Base-by-base conservation (phyloP, 2,329 filamentous ascomycete species). In the Macroventuria anomochaeta region DNA sequence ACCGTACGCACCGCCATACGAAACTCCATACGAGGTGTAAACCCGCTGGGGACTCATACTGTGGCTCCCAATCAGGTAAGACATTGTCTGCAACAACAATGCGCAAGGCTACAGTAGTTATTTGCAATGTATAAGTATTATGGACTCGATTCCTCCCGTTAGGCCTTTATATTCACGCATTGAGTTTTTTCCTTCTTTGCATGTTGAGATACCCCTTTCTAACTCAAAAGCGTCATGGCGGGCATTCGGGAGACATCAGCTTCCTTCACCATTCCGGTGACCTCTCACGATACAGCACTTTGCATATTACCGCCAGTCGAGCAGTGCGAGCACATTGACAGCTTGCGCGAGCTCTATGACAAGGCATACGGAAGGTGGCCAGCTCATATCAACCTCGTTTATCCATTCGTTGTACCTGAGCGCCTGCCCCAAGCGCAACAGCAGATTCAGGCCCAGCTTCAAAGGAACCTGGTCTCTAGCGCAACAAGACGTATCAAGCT, bases 321-420 rank as follows among this genome's bases (percentile, higher is more conserved):
- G 41, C 66, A 81, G 29, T 83, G 81, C 75, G 57, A 75, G 1
- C 62, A 80, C 3, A 68, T 87, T 44, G 79, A 88, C 59, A 73
- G 75, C 12, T 71, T 90, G 3, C 81, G 87, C 37, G 78, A 76
- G n/a, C 74, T 85, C 11, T 86, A 89, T 71, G 87, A 89, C 69
- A 84, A 84, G 55, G 79, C 81, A 0, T 83, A 81, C 59, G 76
- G 76, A 21, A 83, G 79, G 70, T 89, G 87, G 87, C 85, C 86
- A 3, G 83, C 86, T 11, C 87, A 89, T 61, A 67, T 89, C 63
- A 89, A 88, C 60, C 70, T 89, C 21, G 62, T 88, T 18, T 89
- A 89, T 64, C 87, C 86, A 0, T 89, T 88, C 66, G 83, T 88
- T 6, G 67, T 72, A 2, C 72, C 77, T 0, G 78, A 82, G 2